Conservation (phyloP, 2,329 filamentous ascomycete genomes). For the Ophiostoma sp. region DNA sequence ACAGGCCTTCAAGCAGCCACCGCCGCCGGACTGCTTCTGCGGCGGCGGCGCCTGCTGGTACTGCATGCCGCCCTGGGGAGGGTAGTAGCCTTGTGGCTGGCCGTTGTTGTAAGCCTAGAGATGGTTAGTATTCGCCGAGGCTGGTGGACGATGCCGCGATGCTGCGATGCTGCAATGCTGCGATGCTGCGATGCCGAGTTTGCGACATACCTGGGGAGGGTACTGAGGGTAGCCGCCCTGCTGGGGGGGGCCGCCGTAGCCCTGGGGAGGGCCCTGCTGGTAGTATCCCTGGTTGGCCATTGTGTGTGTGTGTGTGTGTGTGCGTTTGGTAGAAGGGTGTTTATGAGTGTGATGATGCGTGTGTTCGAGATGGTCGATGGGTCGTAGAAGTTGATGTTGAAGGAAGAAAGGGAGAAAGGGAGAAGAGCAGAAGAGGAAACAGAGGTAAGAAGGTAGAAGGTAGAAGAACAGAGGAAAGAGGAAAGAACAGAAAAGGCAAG, state of each 20-base stretch:
- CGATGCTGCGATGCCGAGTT: neutral
- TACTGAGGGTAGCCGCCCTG: conserved; percentile 37
- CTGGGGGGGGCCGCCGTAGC: conserved; percentile 23
- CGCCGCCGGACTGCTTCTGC: conserved; percentile 34
- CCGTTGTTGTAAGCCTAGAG: conserved; percentile 19
- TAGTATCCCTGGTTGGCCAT: conserved; percentile 38
- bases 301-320: conserved; percentile 22
- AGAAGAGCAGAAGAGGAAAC: neutral
- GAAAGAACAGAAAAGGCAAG: neutral
- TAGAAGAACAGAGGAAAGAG: neutral
- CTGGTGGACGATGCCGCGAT: neutral
- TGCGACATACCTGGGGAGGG: conserved; percentile 38
- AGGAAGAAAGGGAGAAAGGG: neutral
- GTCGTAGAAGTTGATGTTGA: neutral
- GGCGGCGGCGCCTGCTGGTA: conserved; percentile 42
- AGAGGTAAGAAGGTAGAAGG: neutral
- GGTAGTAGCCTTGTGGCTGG: conserved; percentile 40
- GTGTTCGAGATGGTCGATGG: neutral
- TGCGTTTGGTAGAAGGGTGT: neutral
- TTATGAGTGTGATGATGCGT: neutral
- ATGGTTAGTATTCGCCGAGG: conserved; percentile 7
- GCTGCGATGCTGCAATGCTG: neutral
- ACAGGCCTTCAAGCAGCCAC: conserved; percentile 38
- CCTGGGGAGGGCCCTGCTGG: conserved; percentile 32
- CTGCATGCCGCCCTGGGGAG: conserved; percentile 39